Conservation (phyloP, 2,329 filamentous ascomycete genomes). For the Aureobasidium subglaciale region DNA sequence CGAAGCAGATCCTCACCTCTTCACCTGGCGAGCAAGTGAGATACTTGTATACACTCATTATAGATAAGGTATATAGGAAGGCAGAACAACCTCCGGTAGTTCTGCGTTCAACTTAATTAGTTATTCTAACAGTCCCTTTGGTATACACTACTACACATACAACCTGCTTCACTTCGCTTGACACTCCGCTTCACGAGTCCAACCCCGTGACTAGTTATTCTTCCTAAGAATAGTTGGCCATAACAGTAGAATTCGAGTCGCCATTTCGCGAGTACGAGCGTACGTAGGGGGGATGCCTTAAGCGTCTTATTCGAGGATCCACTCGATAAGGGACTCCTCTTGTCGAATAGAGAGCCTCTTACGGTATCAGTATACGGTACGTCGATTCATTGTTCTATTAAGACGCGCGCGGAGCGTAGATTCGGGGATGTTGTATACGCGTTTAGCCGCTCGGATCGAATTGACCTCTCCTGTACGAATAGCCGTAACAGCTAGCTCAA, state of each 20-base stretch:
- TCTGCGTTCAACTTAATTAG: too few relatives aligned
- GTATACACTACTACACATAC: too few relatives aligned
- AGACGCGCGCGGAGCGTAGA: background rate
- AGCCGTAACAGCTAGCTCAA: background rate
- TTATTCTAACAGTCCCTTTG: too few relatives aligned
- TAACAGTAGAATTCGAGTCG: background rate
- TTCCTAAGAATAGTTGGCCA: background rate
- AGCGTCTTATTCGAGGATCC: background rate
- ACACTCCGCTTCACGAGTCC: too few relatives aligned
- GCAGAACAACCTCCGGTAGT: too few relatives aligned
- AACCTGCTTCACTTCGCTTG: too few relatives aligned
- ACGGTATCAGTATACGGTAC: background rate
- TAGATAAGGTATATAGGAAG: too few relatives aligned
- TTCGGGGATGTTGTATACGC: background rate
- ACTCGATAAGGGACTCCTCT: conserved; percentile 4
- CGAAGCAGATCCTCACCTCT: too few relatives aligned
- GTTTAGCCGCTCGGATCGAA: background rate
- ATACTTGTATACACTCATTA: too few relatives aligned
- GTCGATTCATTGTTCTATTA: background rate
- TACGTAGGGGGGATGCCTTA: background rate
- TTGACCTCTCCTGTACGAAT: background rate
- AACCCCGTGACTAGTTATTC: background rate
- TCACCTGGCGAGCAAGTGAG: too few relatives aligned
- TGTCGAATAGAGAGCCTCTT: background rate
- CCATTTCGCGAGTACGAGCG: background rate